A percentile compares a stretch with the other conserved stretches of the same genome.
phyloP scores from a whole-genome alignment of 192 early-diverging fungal species.

The Entrophospora sp. region DNA sequence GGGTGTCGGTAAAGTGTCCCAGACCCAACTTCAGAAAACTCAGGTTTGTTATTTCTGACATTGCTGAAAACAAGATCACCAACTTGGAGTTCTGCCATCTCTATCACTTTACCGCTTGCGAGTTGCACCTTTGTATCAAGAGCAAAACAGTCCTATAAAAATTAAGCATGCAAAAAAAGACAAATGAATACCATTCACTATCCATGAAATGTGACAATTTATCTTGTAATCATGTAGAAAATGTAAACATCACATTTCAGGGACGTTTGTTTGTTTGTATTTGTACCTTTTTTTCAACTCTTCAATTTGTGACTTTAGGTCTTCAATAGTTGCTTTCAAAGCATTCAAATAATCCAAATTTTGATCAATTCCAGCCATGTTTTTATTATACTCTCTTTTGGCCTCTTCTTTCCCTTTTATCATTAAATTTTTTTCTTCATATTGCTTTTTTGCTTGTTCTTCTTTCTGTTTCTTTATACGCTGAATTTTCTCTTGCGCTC shows the following conservation, averaged over 20 bases:
- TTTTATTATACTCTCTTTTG: background rate
- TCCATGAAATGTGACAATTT: background rate
- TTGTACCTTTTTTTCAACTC: too few species aligned
- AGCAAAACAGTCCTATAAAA: slow-evolving; percentile 15
- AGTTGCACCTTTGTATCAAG: slow-evolving; percentile 12
- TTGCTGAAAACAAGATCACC: slow-evolving; percentile 1
- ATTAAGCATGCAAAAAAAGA: background rate
- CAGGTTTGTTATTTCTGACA: background rate
- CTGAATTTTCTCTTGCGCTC: background rate
- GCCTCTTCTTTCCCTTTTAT: background rate
- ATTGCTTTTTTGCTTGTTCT: background rate
- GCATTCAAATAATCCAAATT: too few species aligned
- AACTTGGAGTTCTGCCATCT: slow-evolving; percentile 7
- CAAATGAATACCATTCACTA: background rate
- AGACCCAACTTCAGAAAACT: too few species aligned
- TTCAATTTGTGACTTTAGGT: too few species aligned
- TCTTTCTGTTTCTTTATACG: background rate
- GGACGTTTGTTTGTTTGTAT: too few species aligned
- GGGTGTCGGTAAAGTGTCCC: too few species aligned
- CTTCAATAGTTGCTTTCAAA: too few species aligned
- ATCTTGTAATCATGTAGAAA: too few species aligned
- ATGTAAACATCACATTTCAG: too few species aligned
- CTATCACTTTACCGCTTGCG: background rate
- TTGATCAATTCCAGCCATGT: background rate
- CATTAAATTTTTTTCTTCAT: background rate